Base-by-base conservation (phyloP, 2,329 filamentous ascomycete genomes). In the Aspergillus persii region DNA sequence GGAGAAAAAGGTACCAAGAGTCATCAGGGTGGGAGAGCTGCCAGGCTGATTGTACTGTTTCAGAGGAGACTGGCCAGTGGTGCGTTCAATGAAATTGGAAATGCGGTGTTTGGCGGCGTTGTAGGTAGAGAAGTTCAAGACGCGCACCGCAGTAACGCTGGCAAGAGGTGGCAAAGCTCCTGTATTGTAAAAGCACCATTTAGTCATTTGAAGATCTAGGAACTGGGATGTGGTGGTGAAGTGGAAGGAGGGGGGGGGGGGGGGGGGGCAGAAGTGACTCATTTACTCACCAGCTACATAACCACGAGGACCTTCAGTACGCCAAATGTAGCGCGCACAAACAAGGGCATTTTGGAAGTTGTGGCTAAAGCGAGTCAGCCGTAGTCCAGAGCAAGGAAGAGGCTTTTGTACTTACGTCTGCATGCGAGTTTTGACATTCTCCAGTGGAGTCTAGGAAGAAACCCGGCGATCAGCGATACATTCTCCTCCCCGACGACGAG, bases 391-490 rank as follows among this genome's bases (percentile, higher is more conserved):
- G 7, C 39, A 27, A 23, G 31, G 4, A 29, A 39, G 41, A 36
- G 3, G 30, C 6, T 15, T 49, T 5, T 18, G 26, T 27, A 69
- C 77, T 66, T 68, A 80, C 78, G 78, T 80, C 70, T 81, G 79
- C 78, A 81, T 80, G 36, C 79, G 78, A 52, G 78, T 80, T 65
- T 81, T 81, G 60, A 80, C 63, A 62, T 81, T 81, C 61, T 81
- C 79, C 53, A 80, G 62, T 41, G 79, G 79, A 50, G 79, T 79
- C 78, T 80, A 59, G 18, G 41, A 31, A 33, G 18, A 46, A 36
- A 33, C 29, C 6, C 53, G 49, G 5, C 12, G 4, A 23, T 44
- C 12, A 33, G 29, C 46, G 31, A 41, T 47, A 18, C 51, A 50
- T 31, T 54, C 50, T 54, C 50, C 18, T 41, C 30, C 36, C n/a